A percentile compares a stretch with the other conserved stretches of the same genome.
These are phyloP conservation scores for Castanopsis chinensis DNA, from an alignment of 306 rosid species.

Conservation along the genomic window DNA sequence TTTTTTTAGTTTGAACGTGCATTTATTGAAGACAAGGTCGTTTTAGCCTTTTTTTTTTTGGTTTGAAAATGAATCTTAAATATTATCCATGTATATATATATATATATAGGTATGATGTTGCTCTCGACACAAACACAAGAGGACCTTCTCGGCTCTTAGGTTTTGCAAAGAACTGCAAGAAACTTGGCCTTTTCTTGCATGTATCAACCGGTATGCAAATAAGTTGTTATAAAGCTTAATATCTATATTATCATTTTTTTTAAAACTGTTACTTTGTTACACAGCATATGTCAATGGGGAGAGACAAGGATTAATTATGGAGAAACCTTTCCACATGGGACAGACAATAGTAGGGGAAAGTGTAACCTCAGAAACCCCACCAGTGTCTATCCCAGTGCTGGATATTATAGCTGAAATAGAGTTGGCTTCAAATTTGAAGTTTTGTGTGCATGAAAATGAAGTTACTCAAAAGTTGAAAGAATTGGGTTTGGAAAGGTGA, in stretches of 20 bases:
- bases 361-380: slow-evolving; percentile 8
- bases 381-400: background rate
- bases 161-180: slow-evolving; percentile 48
- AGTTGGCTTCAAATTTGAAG: slow-evolving; percentile 29
- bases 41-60: background rate
- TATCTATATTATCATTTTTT: no score
- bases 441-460: slow-evolving; percentile 20
- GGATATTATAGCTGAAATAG: slow-evolving; percentile 37
- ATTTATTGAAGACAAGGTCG: background rate
- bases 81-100: no score
- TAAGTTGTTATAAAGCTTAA: no score
- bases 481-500: slow-evolving; percentile 45
- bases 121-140: slow-evolving; percentile 46
- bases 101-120: slow-evolving; percentile 39
- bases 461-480: slow-evolving; percentile 46
- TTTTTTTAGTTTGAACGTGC: no score
- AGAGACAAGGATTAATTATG: slow-evolving; percentile 51
- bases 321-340: slow-evolving; percentile 41
- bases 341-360: slow-evolving; percentile 35
- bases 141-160: slow-evolving; percentile 50
- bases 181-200: slow-evolving; percentile 52
- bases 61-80: no score
- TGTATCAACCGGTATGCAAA: slow-evolving; percentile 42
- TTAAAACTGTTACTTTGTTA: background rate
- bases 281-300: slow-evolving; percentile 54